phyloP scores from a whole-genome alignment of 2,329 filamentous ascomycete genomes.

The Moelleriella libera region DNA sequence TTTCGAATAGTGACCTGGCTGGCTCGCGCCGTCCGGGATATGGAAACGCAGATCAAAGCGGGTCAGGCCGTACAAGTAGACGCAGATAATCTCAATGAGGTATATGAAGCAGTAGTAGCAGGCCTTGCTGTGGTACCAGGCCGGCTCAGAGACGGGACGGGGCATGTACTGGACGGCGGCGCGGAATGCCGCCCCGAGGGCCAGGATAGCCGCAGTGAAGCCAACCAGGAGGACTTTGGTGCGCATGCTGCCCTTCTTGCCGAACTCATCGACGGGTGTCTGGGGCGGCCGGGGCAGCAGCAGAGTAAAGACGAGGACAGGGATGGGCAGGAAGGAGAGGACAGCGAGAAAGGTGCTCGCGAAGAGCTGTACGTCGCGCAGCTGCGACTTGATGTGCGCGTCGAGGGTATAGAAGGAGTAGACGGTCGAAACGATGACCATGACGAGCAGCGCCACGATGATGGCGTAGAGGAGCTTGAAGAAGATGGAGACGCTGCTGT shows the following conservation, averaged over 20 bases:
- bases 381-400: slow-evolving; percentile 28
- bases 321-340: slow-evolving; percentile 48
- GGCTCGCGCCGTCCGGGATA: slow-evolving; percentile 54
- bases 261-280: slow-evolving; percentile 33
- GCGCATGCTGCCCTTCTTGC: slow-evolving; percentile 45
- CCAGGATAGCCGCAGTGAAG: slow-evolving; percentile 42
- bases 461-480: slow-evolving; percentile 47
- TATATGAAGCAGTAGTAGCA: slow-evolving; percentile 76
- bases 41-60: slow-evolving; percentile 66
- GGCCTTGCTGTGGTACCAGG: slow-evolving; percentile 57
- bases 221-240: slow-evolving; percentile 54
- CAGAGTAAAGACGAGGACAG: slow-evolving; percentile 36
- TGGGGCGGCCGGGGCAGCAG: slow-evolving; percentile 29
- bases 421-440: slow-evolving; percentile 51
- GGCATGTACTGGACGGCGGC: slow-evolving; percentile 41
- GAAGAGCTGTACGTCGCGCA: slow-evolving; percentile 52
- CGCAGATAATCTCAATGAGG: slow-evolving; percentile 54
- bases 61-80: slow-evolving; percentile 49
- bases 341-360: slow-evolving; percentile 46
- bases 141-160: slow-evolving; percentile 36
- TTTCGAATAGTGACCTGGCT: slow-evolving; percentile 34
- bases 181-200: slow-evolving; percentile 57
- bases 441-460: slow-evolving; percentile 45
- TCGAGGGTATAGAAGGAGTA: slow-evolving; percentile 55
- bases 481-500: slow-evolving; percentile 28